A percentile compares a stretch with the other conserved stretches of the same genome.
Conservation (phyloP, 257 asterid species). For the Jacaranda mimosifolia region DNA sequence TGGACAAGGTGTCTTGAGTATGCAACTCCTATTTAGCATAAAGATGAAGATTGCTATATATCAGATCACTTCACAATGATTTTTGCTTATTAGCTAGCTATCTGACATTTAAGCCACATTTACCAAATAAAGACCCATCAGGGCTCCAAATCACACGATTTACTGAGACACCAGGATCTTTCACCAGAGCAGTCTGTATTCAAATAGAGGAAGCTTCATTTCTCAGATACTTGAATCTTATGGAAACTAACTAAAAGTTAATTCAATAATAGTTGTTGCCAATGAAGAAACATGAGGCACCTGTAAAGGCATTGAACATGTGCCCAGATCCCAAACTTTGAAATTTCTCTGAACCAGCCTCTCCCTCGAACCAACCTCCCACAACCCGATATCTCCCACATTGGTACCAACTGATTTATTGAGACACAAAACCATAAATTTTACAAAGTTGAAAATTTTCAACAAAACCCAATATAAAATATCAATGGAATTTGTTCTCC, state of each 20-base stretch:
- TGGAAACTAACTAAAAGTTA: not conserved
- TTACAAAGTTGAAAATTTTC: slow-evolving; percentile 2
- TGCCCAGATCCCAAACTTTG: slow-evolving; percentile 70
- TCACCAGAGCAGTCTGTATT: slow-evolving; percentile 57
- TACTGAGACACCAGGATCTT: slow-evolving; percentile 72
- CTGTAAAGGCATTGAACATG: slow-evolving; percentile 71
- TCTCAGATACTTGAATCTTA: slow-evolving; percentile 24
- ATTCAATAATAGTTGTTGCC: not conserved
- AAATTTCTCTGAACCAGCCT: slow-evolving; percentile 62
- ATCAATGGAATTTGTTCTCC: not conserved
- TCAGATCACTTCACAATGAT: slow-evolving; percentile 20
- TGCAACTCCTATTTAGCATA: slow-evolving; percentile 62
- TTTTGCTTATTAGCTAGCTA: not conserved
- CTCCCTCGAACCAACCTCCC: slow-evolving; percentile 76
- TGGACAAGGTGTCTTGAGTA: slow-evolving; percentile 74
- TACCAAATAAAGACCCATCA: slow-evolving; percentile 74
- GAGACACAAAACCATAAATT: slow-evolving; percentile 16
- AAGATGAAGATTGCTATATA: slow-evolving; percentile 14
- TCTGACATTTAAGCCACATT: slow-evolving; percentile 7
- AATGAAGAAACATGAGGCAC: slow-evolving; percentile 35
- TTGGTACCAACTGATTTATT: slow-evolving; percentile 69
- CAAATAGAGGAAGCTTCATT: slow-evolving; percentile 3
- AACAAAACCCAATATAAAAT: not conserved
- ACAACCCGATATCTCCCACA: slow-evolving; percentile 70
- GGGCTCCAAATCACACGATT: slow-evolving; percentile 79